These are phyloP conservation scores for Yamadazyma jaroonii DNA, from an alignment of 1,139 yeast species.

Conservation along the genomic window DNA sequence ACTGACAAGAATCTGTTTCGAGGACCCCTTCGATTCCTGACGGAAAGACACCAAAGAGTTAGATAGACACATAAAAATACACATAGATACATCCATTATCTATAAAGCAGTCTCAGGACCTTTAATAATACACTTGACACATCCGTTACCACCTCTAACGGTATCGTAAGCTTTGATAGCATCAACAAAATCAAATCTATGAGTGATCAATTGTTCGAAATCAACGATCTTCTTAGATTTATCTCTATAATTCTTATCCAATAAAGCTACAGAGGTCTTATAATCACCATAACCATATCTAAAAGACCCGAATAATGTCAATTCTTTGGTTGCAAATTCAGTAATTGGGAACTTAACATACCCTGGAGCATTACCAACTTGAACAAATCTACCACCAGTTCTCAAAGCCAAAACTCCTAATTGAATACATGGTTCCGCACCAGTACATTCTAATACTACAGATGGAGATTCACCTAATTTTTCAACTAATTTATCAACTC, in stretches of 20 bases:
- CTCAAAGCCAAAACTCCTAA: conserved; percentile 58
- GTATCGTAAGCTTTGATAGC: conserved; percentile 80
- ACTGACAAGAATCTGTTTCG: too few relatives aligned
- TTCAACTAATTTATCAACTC: conserved; percentile 25
- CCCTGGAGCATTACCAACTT: conserved; percentile 75
- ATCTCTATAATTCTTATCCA: conserved; percentile 56
- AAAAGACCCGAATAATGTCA: conserved; percentile 71
- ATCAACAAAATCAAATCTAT: conserved; percentile 68
- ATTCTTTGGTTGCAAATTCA: conserved; percentile 66
- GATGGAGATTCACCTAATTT: conserved; percentile 51
- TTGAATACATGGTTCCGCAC: conserved; percentile 66
- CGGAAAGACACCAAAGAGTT: too few relatives aligned
- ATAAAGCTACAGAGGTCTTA: conserved; percentile 65
- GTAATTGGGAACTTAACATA: conserved; percentile 72
- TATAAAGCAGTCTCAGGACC: conserved; percentile 27
- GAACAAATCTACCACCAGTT: conserved; percentile 67
- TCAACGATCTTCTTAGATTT: conserved; percentile 47
- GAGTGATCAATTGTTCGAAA: conserved; percentile 66
- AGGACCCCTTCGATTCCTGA: too few relatives aligned
- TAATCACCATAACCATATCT: conserved; percentile 82
- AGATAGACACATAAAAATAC: too few relatives aligned
- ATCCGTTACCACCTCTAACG: conserved; percentile 47
- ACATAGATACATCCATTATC: too few relatives aligned
- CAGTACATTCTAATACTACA: conserved; percentile 66
- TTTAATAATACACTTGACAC: conserved; percentile 46